Conservation (phyloP, 805 yeast species). For the Lachancea meyersii region DNA sequence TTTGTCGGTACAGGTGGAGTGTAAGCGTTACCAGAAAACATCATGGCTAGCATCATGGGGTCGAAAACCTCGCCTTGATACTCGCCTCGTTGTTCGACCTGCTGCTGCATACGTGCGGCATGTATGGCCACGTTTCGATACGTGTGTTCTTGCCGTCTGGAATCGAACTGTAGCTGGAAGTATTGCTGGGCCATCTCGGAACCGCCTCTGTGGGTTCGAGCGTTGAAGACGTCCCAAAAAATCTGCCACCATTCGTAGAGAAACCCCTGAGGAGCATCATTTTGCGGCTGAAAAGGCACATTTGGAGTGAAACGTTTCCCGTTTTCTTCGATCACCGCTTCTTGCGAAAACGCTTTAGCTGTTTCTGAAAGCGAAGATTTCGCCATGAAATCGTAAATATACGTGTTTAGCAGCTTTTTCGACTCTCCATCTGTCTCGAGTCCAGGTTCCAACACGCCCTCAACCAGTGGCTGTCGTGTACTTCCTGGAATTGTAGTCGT, state of each 20-base stretch:
- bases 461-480: background rate
- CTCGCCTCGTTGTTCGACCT: constrained; percentile 36
- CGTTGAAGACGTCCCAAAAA: constrained; percentile 89
- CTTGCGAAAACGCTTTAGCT: constrained; percentile 67
- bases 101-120: constrained; percentile 42
- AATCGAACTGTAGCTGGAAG: constrained; percentile 54
- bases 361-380: constrained; percentile 68
- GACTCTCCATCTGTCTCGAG: constrained; percentile 1
- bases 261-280: constrained; percentile 82
- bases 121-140: constrained; percentile 39
- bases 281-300: constrained; percentile 24
- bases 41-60: constrained; percentile 15
- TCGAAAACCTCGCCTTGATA: constrained; percentile 31
- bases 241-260: constrained; percentile 94
- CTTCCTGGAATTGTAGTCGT: background rate
- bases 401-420: constrained; percentile 66
- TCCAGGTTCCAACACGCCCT: background rate
- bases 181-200: constrained; percentile 64
- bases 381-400: constrained; percentile 76
- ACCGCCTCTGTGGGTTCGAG: constrained; percentile 61
- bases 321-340: constrained; percentile 51
- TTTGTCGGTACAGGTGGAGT: constrained; percentile 9
- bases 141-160: constrained; percentile 55
- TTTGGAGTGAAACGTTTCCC: constrained; percentile 11
- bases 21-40: constrained; percentile 7